phyloP scores from a whole-genome alignment of 371 early-diverging fungal species.

The Syncephalastrum monosporum region DNA sequence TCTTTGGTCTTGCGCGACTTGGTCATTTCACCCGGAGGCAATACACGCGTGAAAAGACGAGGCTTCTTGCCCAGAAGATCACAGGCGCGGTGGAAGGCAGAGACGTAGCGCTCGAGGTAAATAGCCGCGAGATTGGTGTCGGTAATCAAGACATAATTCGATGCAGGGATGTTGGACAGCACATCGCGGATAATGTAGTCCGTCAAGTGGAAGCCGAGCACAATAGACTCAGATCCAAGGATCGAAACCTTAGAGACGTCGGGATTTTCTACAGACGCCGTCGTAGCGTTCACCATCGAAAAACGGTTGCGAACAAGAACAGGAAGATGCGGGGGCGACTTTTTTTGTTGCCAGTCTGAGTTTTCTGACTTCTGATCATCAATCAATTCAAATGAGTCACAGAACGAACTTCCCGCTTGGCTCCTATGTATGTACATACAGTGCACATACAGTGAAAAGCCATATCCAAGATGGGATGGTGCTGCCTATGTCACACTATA shows the following conservation, averaged over 20 bases:
- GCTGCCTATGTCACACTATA: too few relatives aligned
- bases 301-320: too few relatives aligned
- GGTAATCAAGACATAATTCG: constrained; percentile 87
- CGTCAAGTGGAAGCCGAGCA: constrained; percentile 82
- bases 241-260: constrained; percentile 78
- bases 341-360: too few relatives aligned
- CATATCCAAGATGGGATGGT: too few relatives aligned
- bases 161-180: constrained; percentile 70
- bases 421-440: too few relatives aligned
- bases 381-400: too few relatives aligned
- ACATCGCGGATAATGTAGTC: constrained; percentile 76
- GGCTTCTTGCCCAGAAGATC: constrained; percentile 40
- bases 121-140: constrained; percentile 82
- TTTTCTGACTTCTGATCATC: too few relatives aligned
- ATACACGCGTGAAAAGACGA: constrained; percentile 74
- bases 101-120: constrained; percentile 65
- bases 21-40: constrained; percentile 90
- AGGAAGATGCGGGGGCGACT: too few relatives aligned
- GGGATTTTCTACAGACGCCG: constrained; percentile 24
- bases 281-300: neutral
- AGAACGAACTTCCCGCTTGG: too few relatives aligned
- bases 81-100: constrained; percentile 40
- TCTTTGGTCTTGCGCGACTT: constrained; percentile 90
- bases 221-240: constrained; percentile 84
- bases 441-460: too few relatives aligned